phyloP scores from a whole-genome alignment of 768 basidiomycete genomes.

The Lentinula sp. region DNA sequence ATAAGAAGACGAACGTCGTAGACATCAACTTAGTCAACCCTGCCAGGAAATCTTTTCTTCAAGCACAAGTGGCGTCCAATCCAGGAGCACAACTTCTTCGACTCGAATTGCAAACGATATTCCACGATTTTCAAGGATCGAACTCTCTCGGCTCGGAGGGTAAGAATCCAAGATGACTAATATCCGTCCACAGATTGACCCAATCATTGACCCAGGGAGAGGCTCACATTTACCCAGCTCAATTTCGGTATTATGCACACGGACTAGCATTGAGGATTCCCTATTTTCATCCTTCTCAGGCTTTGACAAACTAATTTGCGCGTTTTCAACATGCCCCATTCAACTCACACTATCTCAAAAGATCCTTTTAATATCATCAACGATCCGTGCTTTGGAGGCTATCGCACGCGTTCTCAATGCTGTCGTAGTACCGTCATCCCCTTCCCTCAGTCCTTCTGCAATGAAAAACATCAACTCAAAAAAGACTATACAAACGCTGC shows the following conservation, averaged over 20 bases:
- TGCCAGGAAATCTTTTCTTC: neutral
- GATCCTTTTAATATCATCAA: neutral
- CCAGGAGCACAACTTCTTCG: neutral
- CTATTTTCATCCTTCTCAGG: neutral
- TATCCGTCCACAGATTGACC: neutral
- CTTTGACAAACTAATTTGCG: neutral
- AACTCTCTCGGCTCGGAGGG: neutral
- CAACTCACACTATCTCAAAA: neutral
- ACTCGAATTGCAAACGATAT: neutral
- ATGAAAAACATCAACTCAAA: neutral
- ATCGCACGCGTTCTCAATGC: neutral
- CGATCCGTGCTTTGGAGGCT: constrained; percentile 2
- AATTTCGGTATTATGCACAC: neutral
- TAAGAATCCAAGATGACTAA: neutral
- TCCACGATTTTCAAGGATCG: neutral
- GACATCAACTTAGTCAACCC: neutral
- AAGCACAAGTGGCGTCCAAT: too few relatives aligned
- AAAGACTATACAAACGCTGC: neutral
- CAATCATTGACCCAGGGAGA: neutral
- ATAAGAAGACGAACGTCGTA: neutral
- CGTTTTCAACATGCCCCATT: neutral
- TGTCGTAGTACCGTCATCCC: neutral
- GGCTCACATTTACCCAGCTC: neutral
- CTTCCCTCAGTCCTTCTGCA: neutral
- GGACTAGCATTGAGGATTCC: neutral